Evolutionary conservation across 116 monocot genomes (phyloP).

Genomic region (Trichopus zeylanicus): DNA sequence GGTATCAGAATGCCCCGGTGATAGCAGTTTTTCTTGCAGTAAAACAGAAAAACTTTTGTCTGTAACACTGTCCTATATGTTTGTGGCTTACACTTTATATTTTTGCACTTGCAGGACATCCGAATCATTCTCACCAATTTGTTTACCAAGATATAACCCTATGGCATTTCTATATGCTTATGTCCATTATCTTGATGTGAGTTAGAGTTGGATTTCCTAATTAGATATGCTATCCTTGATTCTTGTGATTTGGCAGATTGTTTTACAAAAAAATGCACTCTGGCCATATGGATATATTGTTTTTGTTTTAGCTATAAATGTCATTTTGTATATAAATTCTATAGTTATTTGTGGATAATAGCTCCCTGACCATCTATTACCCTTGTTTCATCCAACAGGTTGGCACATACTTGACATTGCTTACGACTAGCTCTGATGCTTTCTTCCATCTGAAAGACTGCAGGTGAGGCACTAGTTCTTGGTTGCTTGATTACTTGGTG

Average conservation of each 20-base stretch:
- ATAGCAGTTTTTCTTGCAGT: no score
- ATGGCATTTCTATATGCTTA: conserved; percentile 99
- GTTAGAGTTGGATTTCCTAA: conserved; percentile 12
- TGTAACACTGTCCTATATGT: no score
- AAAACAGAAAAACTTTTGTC: no score
- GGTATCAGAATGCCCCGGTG: no score
- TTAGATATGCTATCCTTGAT: no score
- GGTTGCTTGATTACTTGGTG: background rate
- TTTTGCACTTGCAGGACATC: conserved; percentile 73
- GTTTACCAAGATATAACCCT: conserved; percentile 91
- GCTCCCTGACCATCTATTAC: background rate
- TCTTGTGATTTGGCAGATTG: no score
- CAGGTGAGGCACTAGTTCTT: conserved; percentile 33
- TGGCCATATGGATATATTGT: no score
- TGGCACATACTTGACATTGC: conserved; percentile 83
- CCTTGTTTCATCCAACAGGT: conserved; percentile 35
- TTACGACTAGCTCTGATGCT: conserved; percentile 79
- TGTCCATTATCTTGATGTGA: conserved; percentile 92
- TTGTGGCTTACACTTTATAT: no score
- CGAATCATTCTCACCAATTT: conserved; percentile 97
- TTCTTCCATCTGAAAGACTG: conserved; percentile 98
- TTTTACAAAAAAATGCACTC: no score
- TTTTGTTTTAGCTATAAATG: background rate
- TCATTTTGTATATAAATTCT: background rate
- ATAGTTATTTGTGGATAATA: background rate